These are phyloP conservation scores for Papiliotrema laurentii DNA, from an alignment of 1,284 basidiomycete genomes.

Conservation along the genomic window DNA sequence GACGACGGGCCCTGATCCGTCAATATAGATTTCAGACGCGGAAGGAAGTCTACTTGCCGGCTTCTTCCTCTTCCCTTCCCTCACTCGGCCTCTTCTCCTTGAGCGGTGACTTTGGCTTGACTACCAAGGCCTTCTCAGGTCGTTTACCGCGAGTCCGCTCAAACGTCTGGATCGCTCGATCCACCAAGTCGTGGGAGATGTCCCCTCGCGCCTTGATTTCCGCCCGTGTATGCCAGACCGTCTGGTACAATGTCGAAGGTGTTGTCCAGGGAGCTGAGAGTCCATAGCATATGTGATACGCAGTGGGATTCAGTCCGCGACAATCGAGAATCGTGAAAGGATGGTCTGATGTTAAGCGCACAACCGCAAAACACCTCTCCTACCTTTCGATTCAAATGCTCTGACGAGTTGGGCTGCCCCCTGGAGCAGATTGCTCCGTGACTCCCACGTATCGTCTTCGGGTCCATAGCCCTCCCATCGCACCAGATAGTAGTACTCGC, in stretches of 20 bases:
- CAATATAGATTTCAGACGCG: too few relatives aligned
- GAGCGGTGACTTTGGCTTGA: background rate
- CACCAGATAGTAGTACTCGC: slow-evolving; percentile 52
- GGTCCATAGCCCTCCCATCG: slow-evolving; percentile 60
- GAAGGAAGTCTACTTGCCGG: too few relatives aligned
- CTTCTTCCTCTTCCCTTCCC: background rate
- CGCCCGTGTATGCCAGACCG: slow-evolving; percentile 17
- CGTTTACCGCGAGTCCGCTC: too few relatives aligned
- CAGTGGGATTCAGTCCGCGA: background rate
- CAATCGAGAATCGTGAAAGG: slow-evolving; percentile 22
- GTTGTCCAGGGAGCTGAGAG: background rate
- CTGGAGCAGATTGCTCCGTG: slow-evolving; percentile 48
- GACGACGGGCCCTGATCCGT: background rate
- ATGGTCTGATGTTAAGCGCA: slow-evolving; percentile 4
- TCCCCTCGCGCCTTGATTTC: slow-evolving; percentile 10
- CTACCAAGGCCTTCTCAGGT: background rate
- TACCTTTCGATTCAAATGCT: slow-evolving; percentile 40
- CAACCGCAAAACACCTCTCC: background rate
- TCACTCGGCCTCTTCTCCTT: too few relatives aligned
- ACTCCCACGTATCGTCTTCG: slow-evolving; percentile 62
- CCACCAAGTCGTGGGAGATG: slow-evolving; percentile 2
- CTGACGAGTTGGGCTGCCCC: slow-evolving; percentile 52
- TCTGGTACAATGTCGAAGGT: slow-evolving; percentile 18
- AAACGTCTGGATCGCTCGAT: slow-evolving; percentile 4
- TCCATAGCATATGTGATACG: slow-evolving; percentile 21